A percentile compares a stretch with the other conserved stretches of the same genome.
phyloP scores from a whole-genome alignment of 1,139 yeast genomes.

The Geotrichum phurueaensis region DNA sequence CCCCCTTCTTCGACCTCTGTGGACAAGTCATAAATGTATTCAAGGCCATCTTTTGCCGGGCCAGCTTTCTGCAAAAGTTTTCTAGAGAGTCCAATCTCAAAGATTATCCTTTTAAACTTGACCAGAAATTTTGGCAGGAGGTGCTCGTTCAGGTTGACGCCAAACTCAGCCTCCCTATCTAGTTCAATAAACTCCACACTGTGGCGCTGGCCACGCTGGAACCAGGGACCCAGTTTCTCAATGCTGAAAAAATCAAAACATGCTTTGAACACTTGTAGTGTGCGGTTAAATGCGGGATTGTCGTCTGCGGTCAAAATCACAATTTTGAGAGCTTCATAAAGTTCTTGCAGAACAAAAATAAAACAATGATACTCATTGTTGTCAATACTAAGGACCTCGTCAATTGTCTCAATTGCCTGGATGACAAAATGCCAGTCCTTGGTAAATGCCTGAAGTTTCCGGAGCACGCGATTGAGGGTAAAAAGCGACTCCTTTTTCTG shows the following conservation, averaged over 20 bases:
- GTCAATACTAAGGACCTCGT: not conserved
- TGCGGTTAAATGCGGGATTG: not conserved
- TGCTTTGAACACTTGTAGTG: constrained; percentile 2
- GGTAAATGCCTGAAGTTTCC: not conserved
- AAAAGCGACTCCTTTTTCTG: not conserved
- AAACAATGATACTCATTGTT: constrained; percentile 2
- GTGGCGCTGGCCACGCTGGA: not conserved
- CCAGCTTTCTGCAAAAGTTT: not conserved
- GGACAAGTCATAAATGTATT: not conserved
- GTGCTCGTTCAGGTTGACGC: not conserved
- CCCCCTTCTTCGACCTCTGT: not conserved
- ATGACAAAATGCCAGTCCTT: constrained; percentile 6
- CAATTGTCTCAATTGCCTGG: not conserved
- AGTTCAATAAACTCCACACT: not conserved
- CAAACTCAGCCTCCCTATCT: not conserved
- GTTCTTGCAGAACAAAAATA: not conserved
- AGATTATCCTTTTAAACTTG: not conserved
- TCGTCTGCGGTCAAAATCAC: not conserved
- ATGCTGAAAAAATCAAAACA: constrained; percentile 6
- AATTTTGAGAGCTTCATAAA: not conserved
- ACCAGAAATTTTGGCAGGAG: not conserved
- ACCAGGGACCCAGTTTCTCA: constrained; percentile 1
- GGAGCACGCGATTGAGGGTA: not conserved
- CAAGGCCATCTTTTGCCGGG: not conserved
- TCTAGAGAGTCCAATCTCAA: not conserved